Percentiles rank a stretch among this genome's conserved stretches.
Conservation (phyloP, 495 filamentous ascomycete species). For the Penicillium cataractarum region DNA sequence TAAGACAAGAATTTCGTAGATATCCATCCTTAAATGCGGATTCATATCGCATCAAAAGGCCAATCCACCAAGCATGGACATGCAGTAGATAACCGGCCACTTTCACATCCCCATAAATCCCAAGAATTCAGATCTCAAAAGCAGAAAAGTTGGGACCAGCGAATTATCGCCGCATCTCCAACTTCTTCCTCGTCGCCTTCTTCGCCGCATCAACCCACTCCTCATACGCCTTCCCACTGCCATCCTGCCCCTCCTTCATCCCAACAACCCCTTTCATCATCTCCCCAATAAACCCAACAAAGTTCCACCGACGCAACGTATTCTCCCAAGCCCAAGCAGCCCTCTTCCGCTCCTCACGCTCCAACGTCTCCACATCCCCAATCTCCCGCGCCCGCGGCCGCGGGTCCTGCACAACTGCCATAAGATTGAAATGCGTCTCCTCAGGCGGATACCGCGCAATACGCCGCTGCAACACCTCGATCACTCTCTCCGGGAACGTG, state of each 20-base stretch:
- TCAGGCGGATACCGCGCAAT: conserved; percentile 82
- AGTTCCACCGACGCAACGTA: conserved; percentile 88
- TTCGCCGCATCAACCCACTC: conserved; percentile 81
- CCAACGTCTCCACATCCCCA: conserved; percentile 78
- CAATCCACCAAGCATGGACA: neutral
- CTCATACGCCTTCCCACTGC: conserved; percentile 61
- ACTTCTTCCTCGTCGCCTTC: conserved; percentile 67
- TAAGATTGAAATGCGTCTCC: conserved; percentile 94
- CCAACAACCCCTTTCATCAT: conserved; percentile 81
- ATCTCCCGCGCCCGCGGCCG: conserved; percentile 74
- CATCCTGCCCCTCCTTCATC: conserved; percentile 61
- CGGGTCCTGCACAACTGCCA: conserved; percentile 87
- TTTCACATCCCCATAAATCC: neutral
- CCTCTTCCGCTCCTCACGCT: conserved; percentile 82
- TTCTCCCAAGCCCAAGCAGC: conserved; percentile 95
- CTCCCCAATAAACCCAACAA: conserved; percentile 94
- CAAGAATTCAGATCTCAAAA: neutral
- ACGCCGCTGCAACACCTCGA: conserved; percentile 80
- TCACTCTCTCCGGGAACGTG: conserved; percentile 80
- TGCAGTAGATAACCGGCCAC: neutral
- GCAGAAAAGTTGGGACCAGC: neutral
- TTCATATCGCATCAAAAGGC: neutral
- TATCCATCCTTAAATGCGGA: neutral
- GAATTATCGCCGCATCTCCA: conserved; percentile 47
- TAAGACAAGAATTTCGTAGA: conserved; percentile 4